A percentile compares a stretch with the other conserved stretches of the same genome.
Conservation (phyloP, 495 filamentous ascomycete genomes). For the Neurospora sp. region DNA sequence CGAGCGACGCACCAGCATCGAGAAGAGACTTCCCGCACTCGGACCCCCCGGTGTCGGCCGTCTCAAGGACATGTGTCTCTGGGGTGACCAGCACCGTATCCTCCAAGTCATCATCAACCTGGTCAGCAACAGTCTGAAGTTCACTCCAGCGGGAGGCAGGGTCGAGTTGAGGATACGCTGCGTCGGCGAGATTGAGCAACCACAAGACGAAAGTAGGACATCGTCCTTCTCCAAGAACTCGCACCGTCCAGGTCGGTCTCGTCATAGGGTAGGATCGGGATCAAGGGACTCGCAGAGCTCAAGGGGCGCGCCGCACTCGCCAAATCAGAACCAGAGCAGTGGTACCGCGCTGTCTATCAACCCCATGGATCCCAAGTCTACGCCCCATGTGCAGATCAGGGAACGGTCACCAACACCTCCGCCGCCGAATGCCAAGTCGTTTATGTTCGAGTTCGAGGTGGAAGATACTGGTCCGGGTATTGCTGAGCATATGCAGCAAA, state of each 20-base stretch:
- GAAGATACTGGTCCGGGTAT: constrained; percentile 90
- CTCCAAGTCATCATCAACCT: constrained; percentile 87
- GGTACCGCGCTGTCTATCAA: constrained; percentile 49
- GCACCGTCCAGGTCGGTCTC: constrained; percentile 24
- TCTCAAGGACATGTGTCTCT: constrained; percentile 63
- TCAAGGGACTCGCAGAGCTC: constrained; percentile 39
- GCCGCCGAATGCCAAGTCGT: constrained; percentile 44
- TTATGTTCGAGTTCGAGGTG: constrained; percentile 77
- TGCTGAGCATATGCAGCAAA: constrained; percentile 58
- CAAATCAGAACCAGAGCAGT: constrained; percentile 17
- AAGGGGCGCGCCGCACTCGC: constrained; percentile 17
- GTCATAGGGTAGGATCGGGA: constrained; percentile 37
- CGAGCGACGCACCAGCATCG: constrained; percentile 22
- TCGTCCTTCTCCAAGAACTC: constrained; percentile 42
- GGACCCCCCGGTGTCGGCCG: constrained; percentile 52
- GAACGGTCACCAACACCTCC: constrained; percentile 55
- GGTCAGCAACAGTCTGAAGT: constrained; percentile 86
- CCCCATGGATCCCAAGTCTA: constrained; percentile 42
- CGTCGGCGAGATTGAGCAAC: constrained; percentile 42
- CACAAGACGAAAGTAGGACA: constrained; percentile 31
- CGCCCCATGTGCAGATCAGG: constrained; percentile 35
- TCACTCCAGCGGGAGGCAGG: constrained; percentile 68
- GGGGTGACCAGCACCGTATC: constrained; percentile 86
- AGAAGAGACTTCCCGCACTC: constrained; percentile 33
- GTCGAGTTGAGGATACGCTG: constrained; percentile 68